Evolutionary conservation across 352 stramenopile species (phyloP).

Genomic region (Chrysophaeum taylorii): DNA sequence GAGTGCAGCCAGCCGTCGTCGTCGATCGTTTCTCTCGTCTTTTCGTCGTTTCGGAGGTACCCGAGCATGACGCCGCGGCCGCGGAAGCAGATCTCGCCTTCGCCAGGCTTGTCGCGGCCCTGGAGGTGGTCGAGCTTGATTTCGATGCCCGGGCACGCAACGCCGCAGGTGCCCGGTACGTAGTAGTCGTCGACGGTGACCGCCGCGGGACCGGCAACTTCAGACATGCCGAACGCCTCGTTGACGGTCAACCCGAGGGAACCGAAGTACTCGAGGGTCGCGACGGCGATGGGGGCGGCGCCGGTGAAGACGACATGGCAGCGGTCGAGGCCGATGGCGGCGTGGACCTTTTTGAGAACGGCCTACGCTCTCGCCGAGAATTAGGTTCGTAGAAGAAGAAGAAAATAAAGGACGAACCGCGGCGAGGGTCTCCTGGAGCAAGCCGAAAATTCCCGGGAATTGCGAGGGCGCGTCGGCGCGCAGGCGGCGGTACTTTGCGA

Average conservation of each 20-base stretch:
- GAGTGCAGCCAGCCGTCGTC: constrained; percentile 79
- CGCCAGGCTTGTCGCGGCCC: constrained; percentile 21
- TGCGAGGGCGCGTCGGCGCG: neutral
- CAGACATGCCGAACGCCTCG: constrained; percentile 42
- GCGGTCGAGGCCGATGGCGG: constrained; percentile 28
- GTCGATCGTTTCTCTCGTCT: constrained; percentile 72
- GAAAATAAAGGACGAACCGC: no score
- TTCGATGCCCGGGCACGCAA: constrained; percentile 35
- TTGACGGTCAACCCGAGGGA: constrained; percentile 40
- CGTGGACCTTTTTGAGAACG: constrained; percentile 26
- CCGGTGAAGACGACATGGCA: constrained; percentile 28
- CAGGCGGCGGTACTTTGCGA: neutral
- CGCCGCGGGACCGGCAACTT: constrained; percentile 38
- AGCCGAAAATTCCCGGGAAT: no score
- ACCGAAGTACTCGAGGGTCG: constrained; percentile 46
- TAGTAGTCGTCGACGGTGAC: constrained; percentile 21
- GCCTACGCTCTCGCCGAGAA: no score
- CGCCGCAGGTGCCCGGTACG: constrained; percentile 28
- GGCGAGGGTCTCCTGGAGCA: no score
- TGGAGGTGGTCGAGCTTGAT: constrained; percentile 36
- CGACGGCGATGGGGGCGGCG: constrained; percentile 36
- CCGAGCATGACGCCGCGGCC: constrained; percentile 58
- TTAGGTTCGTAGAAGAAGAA: no score
- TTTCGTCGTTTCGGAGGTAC: constrained; percentile 54
- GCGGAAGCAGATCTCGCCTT: constrained; percentile 41